Percentiles rank a stretch among this genome's conserved stretches.
phyloP scores from a whole-genome alignment of 208 protist species.

The Phytomonas francai region DNA sequence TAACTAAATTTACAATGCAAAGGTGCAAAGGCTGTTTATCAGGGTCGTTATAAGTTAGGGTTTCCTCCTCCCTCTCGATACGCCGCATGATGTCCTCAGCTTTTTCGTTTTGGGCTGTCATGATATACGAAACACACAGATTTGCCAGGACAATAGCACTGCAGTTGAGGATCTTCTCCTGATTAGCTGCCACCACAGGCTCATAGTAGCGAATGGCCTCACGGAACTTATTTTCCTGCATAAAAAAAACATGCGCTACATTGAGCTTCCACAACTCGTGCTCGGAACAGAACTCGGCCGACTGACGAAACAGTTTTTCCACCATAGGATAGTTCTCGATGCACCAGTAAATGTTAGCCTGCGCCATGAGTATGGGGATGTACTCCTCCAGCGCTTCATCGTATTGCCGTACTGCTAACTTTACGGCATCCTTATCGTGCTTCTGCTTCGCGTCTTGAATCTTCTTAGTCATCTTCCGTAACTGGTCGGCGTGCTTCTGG shows the following conservation, averaged over 20 bases:
- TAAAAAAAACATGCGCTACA: conserved; percentile 96
- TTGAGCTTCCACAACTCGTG: conserved; percentile 97
- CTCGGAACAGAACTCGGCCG: conserved; percentile 94
- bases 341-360: conserved; percentile 98
- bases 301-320: conserved; percentile 93
- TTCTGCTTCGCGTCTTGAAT: conserved; percentile 92
- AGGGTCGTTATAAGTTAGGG: conserved; percentile 65
- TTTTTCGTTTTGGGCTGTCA: conserved; percentile 94
- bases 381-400: conserved; percentile 93
- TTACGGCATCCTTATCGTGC: conserved; percentile 82
- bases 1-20: conserved; percentile 98
- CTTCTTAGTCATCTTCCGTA: conserved; percentile 92
- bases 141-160: conserved; percentile 96
- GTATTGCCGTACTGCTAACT: conserved; percentile 81
- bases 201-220: conserved; percentile 96
- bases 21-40: conserved; percentile 92
- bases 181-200: conserved; percentile 91
- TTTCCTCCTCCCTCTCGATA: conserved; percentile 96
- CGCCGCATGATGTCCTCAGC: conserved; percentile 95
- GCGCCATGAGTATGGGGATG: conserved; percentile 94
- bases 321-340: conserved; percentile 95
- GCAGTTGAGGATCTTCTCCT: conserved; percentile 91
- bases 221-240: conserved; percentile 95
- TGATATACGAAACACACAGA: conserved; percentile 96
- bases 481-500: conserved; percentile 91